Evolutionary conservation across 352 stramenopile genomes (phyloP).

Genomic region (Phytophthora litchii): DNA sequence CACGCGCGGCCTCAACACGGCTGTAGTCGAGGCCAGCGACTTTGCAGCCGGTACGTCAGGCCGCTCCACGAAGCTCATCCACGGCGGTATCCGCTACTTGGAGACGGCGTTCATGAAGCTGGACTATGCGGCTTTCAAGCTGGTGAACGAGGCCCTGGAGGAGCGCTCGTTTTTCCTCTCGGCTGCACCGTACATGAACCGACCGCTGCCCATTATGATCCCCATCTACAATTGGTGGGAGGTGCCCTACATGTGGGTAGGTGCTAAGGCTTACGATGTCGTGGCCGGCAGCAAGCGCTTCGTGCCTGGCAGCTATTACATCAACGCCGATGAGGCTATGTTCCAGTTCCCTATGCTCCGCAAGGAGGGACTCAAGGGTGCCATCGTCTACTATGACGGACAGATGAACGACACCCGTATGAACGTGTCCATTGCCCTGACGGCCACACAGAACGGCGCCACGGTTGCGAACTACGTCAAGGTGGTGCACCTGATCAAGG

Average conservation of each 20-base stretch:
- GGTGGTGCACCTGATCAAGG: conserved; percentile 86
- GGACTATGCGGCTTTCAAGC: conserved; percentile 89
- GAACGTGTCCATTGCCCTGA: conserved; percentile 94
- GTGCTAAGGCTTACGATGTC: conserved; percentile 93
- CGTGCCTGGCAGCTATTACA: conserved; percentile 91
- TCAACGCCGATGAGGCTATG: conserved; percentile 90
- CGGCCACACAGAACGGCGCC: conserved; percentile 93
- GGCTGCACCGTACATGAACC: conserved; percentile 95
- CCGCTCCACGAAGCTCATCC: conserved; percentile 95
- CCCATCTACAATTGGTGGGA: conserved; percentile 96
- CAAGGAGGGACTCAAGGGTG: conserved; percentile 91
- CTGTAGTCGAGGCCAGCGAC: conserved; percentile 92
- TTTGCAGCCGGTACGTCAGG: conserved; percentile 93
- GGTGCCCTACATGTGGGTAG: conserved; percentile 94
- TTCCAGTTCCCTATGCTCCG: conserved; percentile 96
- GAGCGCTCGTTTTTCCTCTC: conserved; percentile 93
- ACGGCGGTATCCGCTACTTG: conserved; percentile 95
- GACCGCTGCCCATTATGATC: conserved; percentile 95
- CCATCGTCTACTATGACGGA: conserved; percentile 91
- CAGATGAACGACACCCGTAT: conserved; percentile 97
- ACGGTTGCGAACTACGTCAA: conserved; percentile 93
- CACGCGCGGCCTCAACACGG: conserved; percentile 93
- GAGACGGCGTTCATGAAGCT: conserved; percentile 95
- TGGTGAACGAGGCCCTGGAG: conserved; percentile 93
- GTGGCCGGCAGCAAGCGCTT: conserved; percentile 89